Evolutionary conservation across 768 basidiomycete species (phyloP), one percentile per base, ranked within the genome.

Genomic region (Termitomyces heimii): DNA sequence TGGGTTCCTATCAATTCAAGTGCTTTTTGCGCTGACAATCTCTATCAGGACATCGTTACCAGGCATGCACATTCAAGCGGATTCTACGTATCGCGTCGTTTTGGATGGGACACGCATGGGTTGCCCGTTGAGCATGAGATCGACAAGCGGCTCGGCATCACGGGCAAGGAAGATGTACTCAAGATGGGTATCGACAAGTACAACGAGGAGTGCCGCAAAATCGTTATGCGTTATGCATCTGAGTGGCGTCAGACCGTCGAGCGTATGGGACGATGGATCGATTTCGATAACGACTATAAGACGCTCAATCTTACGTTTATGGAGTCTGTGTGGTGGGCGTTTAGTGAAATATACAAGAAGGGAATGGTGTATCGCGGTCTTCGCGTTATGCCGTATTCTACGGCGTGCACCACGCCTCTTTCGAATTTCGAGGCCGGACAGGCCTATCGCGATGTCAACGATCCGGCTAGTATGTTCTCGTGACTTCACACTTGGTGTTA

Each of bases 301-400:
- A 99, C 97, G 16, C 81, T 98, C 60, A 94, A 98, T 66, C 72
- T 85, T 7, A 76, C 85, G 9, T 99, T 92, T 71, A 98, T 99
- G 97, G 97, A 99, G 77, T 88, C 86, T 47, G 92, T 97, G 12
- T 99, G 97, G 97, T 99, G 97, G 97, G 97, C 92, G 9, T 99
- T 99, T 72, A 78, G 84, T 53, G 86, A 94, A 68, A 81, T 99
- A n/a, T 96, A 87, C 81, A 84, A 94, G 67, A 96, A 94, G 70
- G 85, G 80, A 5, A 73, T 94, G 74, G 94, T 99, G 18, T 99
- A 99, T 72, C 83, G 93, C 16, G 97, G 97, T 0, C 76, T 95
- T 61, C 82, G 83, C 57, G 97, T 99, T 60, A 97, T 99, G 94
- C 97, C 97, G 2, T 99, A 99, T 70, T 97, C 97, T 12, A 94